Percentiles rank a stretch among this genome's conserved stretches.
Evolutionary conservation across 768 basidiomycete species (phyloP).

Genomic region (Hygrophorus pudorinus): DNA sequence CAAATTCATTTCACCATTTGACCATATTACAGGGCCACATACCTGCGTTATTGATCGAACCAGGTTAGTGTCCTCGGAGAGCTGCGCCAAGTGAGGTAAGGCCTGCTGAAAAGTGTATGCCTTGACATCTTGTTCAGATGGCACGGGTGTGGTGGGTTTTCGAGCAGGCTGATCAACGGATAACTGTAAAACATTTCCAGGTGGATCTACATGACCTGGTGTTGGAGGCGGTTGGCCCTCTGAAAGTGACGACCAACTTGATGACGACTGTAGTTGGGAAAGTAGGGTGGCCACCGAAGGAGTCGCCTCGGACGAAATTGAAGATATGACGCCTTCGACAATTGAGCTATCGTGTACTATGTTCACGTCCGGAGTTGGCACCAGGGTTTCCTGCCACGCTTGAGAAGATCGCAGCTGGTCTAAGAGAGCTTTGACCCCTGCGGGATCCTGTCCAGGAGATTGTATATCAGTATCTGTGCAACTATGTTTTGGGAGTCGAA

Average conservation of each 20-base stretch:
- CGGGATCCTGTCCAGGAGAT: slow-evolving; percentile 46
- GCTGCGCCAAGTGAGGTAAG: slow-evolving; percentile 50
- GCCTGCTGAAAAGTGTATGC: slow-evolving; percentile 59
- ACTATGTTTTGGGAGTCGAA: no score
- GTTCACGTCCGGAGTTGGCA: slow-evolving; percentile 3
- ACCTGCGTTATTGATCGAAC: slow-evolving; percentile 44
- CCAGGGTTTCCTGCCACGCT: slow-evolving; percentile 49
- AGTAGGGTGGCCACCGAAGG: slow-evolving; percentile 51
- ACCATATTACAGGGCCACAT: slow-evolving; percentile 10
- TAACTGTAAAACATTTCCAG: no score
- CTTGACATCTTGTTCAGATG: slow-evolving; percentile 39
- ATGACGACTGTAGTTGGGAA: slow-evolving; percentile 40
- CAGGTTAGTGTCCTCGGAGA: slow-evolving; percentile 46
- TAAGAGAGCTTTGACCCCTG: slow-evolving; percentile 58
- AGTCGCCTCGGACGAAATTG: slow-evolving; percentile 6
- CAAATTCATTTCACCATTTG: slow-evolving; percentile 1
- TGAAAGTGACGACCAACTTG: background rate
- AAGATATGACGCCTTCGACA: slow-evolving; percentile 2
- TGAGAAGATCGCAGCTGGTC: slow-evolving; percentile 58
- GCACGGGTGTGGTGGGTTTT: no score
- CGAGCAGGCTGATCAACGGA: no score
- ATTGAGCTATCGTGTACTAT: background rate
- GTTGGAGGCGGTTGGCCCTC: slow-evolving; percentile 3
- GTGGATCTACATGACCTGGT: no score
- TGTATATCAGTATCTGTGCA: no score